phyloP scores from a whole-genome alignment of 2,329 filamentous ascomycete species.

The Magnaporthales sp. region DNA sequence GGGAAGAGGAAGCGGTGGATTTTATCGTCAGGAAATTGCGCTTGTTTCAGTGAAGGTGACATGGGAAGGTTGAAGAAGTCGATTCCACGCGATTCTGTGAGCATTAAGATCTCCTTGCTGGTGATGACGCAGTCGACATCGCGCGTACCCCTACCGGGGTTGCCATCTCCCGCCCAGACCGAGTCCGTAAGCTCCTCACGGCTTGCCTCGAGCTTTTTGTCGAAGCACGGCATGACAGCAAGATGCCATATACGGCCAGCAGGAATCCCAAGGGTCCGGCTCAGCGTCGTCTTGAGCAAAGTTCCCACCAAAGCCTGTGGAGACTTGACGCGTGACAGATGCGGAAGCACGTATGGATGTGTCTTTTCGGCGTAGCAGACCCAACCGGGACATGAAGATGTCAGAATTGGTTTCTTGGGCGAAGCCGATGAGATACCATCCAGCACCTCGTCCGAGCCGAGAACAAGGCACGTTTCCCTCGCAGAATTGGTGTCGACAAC shows the following conservation, averaged over 20 bases:
- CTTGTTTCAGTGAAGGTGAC: constrained; percentile 35
- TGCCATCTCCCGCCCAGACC: constrained; percentile 53
- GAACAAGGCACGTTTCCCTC: constrained; percentile 73
- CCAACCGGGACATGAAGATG: constrained; percentile 92
- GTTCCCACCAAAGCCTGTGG: constrained; percentile 90
- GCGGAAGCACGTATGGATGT: constrained; percentile 84
- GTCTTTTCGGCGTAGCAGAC: constrained; percentile 99
- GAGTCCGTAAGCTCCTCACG: constrained; percentile 82
- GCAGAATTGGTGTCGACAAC: constrained; percentile 83
- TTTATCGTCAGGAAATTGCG: constrained; percentile 62
- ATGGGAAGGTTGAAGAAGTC: constrained; percentile 65
- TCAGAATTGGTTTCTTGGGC: constrained; percentile 49
- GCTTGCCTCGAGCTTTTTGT: constrained; percentile 96
- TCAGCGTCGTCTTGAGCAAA: constrained; percentile 78
- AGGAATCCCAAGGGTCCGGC: constrained; percentile 59
- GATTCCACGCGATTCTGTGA: constrained; percentile 72
- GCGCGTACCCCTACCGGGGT: constrained; percentile 50
- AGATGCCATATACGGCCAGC: constrained; percentile 87
- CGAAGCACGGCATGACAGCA: constrained; percentile 96
- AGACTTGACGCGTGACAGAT: constrained; percentile 85
- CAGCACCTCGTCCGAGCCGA: constrained; percentile 65
- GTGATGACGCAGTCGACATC: constrained; percentile 99
- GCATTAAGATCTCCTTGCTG: constrained; percentile 84
- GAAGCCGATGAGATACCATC: constrained; percentile 20
- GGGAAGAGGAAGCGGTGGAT: constrained; percentile 71